A percentile compares a stretch with the other conserved stretches of the same genome.
Evolutionary conservation across 2,329 filamentous ascomycete genomes (phyloP).

Genomic region (Penicillium sp.): DNA sequence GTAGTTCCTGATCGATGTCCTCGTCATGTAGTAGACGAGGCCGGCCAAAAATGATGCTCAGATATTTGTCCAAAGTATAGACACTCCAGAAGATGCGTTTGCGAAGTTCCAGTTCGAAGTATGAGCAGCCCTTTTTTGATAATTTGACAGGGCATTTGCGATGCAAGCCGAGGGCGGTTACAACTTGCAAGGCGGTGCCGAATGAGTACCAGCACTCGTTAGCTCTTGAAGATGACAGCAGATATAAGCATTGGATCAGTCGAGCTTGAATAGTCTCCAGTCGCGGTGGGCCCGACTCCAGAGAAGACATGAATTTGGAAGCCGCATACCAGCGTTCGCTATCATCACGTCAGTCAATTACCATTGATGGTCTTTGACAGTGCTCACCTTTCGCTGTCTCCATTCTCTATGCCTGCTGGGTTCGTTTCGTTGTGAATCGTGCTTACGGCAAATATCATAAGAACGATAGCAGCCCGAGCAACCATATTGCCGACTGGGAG

Average conservation of each 20-base stretch:
- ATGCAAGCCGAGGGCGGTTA: constrained; percentile 47
- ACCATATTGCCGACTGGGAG: constrained; percentile 44
- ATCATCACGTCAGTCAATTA: background rate
- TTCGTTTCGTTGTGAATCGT: constrained; percentile 48
- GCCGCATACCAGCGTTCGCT: constrained; percentile 42
- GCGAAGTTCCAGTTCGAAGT: constrained; percentile 50
- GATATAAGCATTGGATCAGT: constrained; percentile 58
- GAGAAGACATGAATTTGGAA: constrained; percentile 35
- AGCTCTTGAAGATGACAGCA: constrained; percentile 58
- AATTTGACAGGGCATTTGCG: constrained; percentile 30
- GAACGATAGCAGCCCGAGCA: constrained; percentile 49
- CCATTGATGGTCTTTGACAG: background rate
- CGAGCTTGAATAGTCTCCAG: constrained; percentile 59
- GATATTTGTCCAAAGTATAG: constrained; percentile 62
- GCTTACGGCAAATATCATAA: constrained; percentile 51
- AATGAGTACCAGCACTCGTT: constrained; percentile 63
- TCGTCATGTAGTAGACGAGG: constrained; percentile 62
- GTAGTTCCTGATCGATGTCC: constrained; percentile 62
- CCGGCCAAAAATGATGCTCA: constrained; percentile 62
- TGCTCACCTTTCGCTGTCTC: constrained; percentile 31
- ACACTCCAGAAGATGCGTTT: constrained; percentile 63
- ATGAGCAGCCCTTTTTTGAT: constrained; percentile 29
- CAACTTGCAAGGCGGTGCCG: constrained; percentile 55
- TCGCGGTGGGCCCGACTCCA: constrained; percentile 54
- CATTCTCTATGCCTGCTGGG: constrained; percentile 24